These are phyloP conservation scores for Penicilliopsis zonata DNA, from an alignment of 495 filamentous ascomycete species.

Conservation along the genomic window DNA sequence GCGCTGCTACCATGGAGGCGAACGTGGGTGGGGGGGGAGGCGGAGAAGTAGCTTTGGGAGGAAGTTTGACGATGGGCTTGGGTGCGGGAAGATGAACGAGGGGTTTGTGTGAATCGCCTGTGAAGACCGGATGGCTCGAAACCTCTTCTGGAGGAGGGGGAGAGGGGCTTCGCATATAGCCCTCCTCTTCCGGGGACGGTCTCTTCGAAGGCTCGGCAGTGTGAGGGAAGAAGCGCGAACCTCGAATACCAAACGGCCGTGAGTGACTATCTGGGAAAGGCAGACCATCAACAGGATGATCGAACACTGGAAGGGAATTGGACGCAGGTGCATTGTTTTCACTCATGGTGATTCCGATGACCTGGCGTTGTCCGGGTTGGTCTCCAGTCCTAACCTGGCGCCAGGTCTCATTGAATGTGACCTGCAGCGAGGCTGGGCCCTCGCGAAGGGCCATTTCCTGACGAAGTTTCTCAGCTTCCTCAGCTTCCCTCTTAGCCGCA, in stretches of 20 bases:
- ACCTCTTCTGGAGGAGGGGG: conserved; percentile 60
- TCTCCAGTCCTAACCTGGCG: conserved; percentile 42
- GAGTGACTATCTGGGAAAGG: conserved; percentile 23
- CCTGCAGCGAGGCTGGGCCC: conserved; percentile 24
- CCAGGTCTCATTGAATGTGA: conserved; percentile 53
- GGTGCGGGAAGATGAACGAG: conserved; percentile 57
- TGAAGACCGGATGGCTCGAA: conserved; percentile 59
- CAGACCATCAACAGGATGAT: conserved; percentile 23
- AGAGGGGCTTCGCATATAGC: conserved; percentile 34
- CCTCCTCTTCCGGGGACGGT: conserved; percentile 17
- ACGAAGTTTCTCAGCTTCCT: conserved; percentile 24
- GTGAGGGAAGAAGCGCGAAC: conserved; percentile 63
- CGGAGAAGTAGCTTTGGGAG: conserved; percentile 38
- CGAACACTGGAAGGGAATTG: conserved; percentile 23
- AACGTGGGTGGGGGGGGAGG: conserved; percentile 38
- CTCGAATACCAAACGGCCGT: conserved; percentile 31
- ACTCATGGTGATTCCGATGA: conserved; percentile 21
- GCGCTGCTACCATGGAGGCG: conserved; percentile 41
- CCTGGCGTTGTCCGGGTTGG: conserved; percentile 24
- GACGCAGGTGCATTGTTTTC: conserved; percentile 16
- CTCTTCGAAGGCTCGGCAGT: conserved; percentile 28
- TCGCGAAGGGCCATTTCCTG: conserved; percentile 25
- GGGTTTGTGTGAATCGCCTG: conserved; percentile 49
- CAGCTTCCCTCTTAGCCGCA: conserved; percentile 29
- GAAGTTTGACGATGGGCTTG: conserved; percentile 59